Percentiles rank a stretch among this genome's conserved stretches.
Evolutionary conservation across 768 basidiomycete genomes (phyloP).

Genomic region (Jaapia argillacea): DNA sequence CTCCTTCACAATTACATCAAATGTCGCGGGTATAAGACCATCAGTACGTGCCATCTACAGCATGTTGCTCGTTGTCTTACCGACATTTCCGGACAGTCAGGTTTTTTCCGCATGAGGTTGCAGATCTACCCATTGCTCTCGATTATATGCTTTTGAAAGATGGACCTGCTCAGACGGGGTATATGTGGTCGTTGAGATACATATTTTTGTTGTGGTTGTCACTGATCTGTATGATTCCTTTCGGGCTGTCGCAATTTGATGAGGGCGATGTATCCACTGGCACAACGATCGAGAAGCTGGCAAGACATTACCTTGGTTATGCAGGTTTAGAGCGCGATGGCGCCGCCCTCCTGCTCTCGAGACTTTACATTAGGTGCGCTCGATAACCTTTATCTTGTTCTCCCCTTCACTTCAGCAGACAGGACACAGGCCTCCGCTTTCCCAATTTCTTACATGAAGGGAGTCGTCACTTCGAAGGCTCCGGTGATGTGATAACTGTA

Average conservation of each 20-base stretch:
- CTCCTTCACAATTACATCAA: constrained; percentile 80
- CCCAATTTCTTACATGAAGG: constrained; percentile 39
- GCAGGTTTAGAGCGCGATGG: constrained; percentile 83
- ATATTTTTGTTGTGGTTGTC: constrained; percentile 88
- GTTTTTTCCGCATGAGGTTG: constrained; percentile 89
- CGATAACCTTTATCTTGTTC: constrained; percentile 3
- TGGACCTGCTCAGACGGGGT: constrained; percentile 28
- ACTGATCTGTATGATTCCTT: constrained; percentile 88
- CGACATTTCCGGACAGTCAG: constrained; percentile 47
- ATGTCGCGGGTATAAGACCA: constrained; percentile 82
- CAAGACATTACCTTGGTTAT: constrained; percentile 44
- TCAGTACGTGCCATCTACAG: constrained; percentile 46
- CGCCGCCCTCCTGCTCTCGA: constrained; percentile 71
- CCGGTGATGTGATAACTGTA: constrained; percentile 43
- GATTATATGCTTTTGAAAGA: constrained; percentile 44
- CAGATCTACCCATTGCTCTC: constrained; percentile 69
- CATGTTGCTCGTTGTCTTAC: not conserved
- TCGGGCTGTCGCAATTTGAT: constrained; percentile 82
- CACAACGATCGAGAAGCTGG: constrained; percentile 42
- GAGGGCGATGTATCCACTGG: constrained; percentile 47
- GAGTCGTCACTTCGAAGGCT: constrained; percentile 17
- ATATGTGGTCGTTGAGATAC: constrained; percentile 78
- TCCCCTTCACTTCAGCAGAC: too few relatives aligned
- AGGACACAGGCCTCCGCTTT: too few relatives aligned
- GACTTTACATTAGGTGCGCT: constrained; percentile 71